Base-by-base conservation (phyloP, 305 asterid species). In the Striga hermonthica region DNA sequence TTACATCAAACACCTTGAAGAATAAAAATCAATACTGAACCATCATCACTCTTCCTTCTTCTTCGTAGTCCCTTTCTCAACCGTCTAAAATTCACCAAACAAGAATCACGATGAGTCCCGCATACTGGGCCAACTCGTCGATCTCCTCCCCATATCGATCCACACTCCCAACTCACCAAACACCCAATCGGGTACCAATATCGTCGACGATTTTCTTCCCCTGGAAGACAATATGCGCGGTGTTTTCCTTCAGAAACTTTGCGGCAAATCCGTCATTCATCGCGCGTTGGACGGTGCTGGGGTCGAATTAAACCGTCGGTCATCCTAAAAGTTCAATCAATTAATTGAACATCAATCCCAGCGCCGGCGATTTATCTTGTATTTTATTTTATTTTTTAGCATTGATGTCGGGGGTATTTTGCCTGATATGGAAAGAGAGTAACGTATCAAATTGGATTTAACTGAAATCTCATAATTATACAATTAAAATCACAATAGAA, bases 221-320 rank as follows among this genome's bases (percentile, higher is more conserved):
- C 88, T 91, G 1, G 95, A 85, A 70, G 95, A 91, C 48, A 91
- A 85, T 67, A 75, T 89, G 48, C 82, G 95, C 2, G 98, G 96
- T 14, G 75, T 91, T 67, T 91, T 91, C 72, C 73, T 91, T 63
- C 95, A 82, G 70, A 87, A 85, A 59, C 69, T 87, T 41, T 31
- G 70, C 5, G 83, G 95, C 4, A 80, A 61, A 72, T 3, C 72
- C 34, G 86, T 87, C 34, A 71, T 73, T 64, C 72, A 65, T 36
- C 69, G 75, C 9, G 92, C 92, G 16, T 62, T 89, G 52, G 64
- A 71, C 22, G 65, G 69, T 37, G 83, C 79, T 70, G 81, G 56
- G 11, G 83, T 87, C 2, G 88, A 89, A 62, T 22, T 87, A 35
- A 80, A 81, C 14, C 31, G 31, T 2, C 31, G 31, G 1, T 22